phyloP scores from a whole-genome alignment of 805 yeast genomes.

The Torulaspora gathmanii region DNA sequence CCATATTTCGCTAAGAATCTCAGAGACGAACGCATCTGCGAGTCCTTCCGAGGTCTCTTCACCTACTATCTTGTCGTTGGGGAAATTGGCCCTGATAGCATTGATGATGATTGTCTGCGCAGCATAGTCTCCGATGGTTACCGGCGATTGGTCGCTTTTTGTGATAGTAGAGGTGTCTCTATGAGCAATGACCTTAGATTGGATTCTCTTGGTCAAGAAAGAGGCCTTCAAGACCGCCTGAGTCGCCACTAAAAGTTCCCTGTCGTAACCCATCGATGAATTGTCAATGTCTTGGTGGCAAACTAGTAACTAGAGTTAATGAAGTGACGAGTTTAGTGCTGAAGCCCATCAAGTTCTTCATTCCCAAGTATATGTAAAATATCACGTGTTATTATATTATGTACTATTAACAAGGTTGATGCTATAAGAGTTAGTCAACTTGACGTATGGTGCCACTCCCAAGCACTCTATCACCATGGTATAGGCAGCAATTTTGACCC shows the following conservation, averaged over 20 bases:
- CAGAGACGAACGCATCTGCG: slow-evolving; percentile 42
- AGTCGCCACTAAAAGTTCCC: slow-evolving; percentile 76
- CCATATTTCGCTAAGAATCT: slow-evolving; percentile 57
- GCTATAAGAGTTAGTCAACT: neutral
- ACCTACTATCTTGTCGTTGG: slow-evolving; percentile 82
- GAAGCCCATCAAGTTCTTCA: neutral
- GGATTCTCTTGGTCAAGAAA: slow-evolving; percentile 59
- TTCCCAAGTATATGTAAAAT: neutral
- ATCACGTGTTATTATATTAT: slow-evolving; percentile 8
- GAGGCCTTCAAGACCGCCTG: slow-evolving; percentile 89
- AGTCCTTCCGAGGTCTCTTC: slow-evolving; percentile 84
- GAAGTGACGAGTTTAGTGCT: too few relatives aligned
- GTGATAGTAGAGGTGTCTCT: slow-evolving; percentile 55
- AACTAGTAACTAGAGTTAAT: neutral
- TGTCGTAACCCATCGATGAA: slow-evolving; percentile 42
- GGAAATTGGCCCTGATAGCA: slow-evolving; percentile 74
- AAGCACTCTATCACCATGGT: slow-evolving; percentile 58
- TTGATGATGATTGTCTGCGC: slow-evolving; percentile 91
- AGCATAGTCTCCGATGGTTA: slow-evolving; percentile 93
- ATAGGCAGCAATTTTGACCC: slow-evolving; percentile 81
- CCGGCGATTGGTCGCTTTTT: slow-evolving; percentile 89
- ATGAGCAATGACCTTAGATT: slow-evolving; percentile 49
- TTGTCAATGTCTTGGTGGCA: neutral
- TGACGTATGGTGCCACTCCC: slow-evolving; percentile 49
- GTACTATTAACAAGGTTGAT: slow-evolving; percentile 3